Evolutionary conservation across 2,329 filamentous ascomycete genomes (phyloP).

Genomic region (Aureobasidium sp.): DNA sequence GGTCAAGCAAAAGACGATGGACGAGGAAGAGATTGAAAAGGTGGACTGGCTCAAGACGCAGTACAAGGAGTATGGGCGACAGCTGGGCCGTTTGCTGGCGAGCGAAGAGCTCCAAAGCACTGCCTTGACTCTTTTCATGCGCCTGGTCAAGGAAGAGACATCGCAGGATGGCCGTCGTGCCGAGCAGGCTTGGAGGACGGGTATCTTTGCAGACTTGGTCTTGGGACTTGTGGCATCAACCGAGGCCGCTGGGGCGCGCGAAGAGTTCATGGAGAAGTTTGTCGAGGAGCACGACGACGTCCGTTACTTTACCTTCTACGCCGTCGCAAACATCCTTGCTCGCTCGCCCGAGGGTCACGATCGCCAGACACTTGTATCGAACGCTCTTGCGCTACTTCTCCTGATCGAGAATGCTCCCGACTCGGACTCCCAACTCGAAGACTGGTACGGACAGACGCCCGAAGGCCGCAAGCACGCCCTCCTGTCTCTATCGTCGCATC

Average conservation of each 20-base stretch:
- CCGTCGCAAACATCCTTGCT: conserved; percentile 41
- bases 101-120: conserved; percentile 55
- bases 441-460: conserved; percentile 58
- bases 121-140: conserved; percentile 71
- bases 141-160: conserved; percentile 69
- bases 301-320: conserved; percentile 70
- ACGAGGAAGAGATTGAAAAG: conserved; percentile 66
- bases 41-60: conserved; percentile 70
- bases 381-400: conserved; percentile 53
- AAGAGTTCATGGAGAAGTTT: conserved; percentile 70
- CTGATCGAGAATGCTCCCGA: conserved; percentile 63
- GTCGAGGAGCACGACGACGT: conserved; percentile 75
- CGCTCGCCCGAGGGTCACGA: conserved; percentile 14
- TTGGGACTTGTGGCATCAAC: conserved; percentile 50
- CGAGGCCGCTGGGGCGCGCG: conserved; percentile 50
- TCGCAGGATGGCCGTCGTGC: conserved; percentile 39
- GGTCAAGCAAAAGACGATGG: conserved; percentile 52
- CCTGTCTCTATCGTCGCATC: conserved; percentile 59
- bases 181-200: conserved; percentile 61
- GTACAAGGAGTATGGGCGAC: conserved; percentile 55
- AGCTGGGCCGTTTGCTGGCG: conserved; percentile 53
- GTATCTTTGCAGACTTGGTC: conserved; percentile 54
- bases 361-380: conserved; percentile 41
- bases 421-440: conserved; percentile 55
- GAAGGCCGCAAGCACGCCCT: conserved; percentile 60